Percentiles rank a stretch among this genome's conserved stretches.
phyloP scores from a whole-genome alignment of 2,329 filamentous ascomycete genomes.

The Penicillium expansum region DNA sequence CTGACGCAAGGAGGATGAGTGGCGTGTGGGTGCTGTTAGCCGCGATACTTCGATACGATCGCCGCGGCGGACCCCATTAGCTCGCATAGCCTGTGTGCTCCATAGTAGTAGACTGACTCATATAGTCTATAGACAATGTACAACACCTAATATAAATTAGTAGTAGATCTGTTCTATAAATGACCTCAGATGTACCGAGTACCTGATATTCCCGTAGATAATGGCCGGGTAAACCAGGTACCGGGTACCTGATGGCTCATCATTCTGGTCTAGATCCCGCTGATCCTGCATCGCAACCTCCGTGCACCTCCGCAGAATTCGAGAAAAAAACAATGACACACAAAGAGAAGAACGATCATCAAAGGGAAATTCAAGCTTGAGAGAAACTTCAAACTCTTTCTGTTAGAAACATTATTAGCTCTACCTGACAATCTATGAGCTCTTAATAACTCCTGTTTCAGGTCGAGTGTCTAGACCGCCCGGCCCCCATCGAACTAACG shows the following conservation, averaged over 20 bases:
- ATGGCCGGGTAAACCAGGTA: background rate
- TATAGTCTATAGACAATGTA: no score
- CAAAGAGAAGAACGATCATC: background rate
- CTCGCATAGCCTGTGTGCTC: no score
- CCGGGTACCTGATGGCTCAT: background rate
- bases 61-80: no score
- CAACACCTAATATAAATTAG: background rate
- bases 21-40: no score
- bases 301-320: conserved; percentile 3
- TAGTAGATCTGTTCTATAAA: background rate
- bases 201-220: background rate
- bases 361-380: background rate
- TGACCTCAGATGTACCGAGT: background rate
- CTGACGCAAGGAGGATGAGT: no score
- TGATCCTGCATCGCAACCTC: conserved; percentile 17
- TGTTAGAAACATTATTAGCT: background rate
- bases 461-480: conserved; percentile 33
- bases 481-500: conserved; percentile 26
- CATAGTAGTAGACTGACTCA: no score
- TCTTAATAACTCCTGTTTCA: conserved; percentile 20
- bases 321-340: background rate
- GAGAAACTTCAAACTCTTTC: background rate
- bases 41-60: no score
- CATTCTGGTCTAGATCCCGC: conserved; percentile 26
- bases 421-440: background rate